Evolutionary conservation across 352 stramenopile genomes (phyloP).

Genomic region (Globisporangium nunn): DNA sequence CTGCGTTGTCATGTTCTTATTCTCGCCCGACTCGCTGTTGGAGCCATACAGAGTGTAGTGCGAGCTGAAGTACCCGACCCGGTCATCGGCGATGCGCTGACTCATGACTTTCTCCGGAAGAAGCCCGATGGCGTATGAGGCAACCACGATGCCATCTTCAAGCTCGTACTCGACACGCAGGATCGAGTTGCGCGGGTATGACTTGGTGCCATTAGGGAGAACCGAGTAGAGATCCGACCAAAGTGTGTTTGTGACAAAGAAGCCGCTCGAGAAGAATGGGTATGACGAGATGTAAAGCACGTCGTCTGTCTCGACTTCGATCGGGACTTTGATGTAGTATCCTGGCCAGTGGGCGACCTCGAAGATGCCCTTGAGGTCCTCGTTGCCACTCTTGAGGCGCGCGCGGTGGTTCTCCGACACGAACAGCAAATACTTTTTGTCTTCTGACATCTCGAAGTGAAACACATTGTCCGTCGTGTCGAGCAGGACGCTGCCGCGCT

Average conservation of each 20-base stretch:
- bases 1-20: constrained; percentile 1
- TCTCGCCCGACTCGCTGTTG: constrained; percentile 17
- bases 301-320: constrained; percentile 54
- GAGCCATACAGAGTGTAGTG: constrained; percentile 50
- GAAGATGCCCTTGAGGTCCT: constrained; percentile 49
- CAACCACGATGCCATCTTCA: constrained; percentile 33
- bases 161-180: constrained; percentile 75
- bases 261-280: constrained; percentile 57
- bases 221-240: constrained; percentile 30
- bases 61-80: constrained; percentile 75
- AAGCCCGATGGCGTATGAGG: constrained; percentile 69
- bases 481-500: constrained; percentile 47
- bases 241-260: constrained; percentile 59
- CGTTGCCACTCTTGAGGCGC: constrained; percentile 21
- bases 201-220: constrained; percentile 16
- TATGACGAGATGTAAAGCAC: constrained; percentile 43
- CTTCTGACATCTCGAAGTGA: constrained; percentile 49
- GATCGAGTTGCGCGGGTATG: constrained; percentile 64
- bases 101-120: constrained; percentile 53
- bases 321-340: constrained; percentile 41
- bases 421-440: constrained; percentile 31
- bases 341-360: constrained; percentile 62
- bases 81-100: constrained; percentile 59
- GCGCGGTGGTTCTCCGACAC: constrained; percentile 55
- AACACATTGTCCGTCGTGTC: constrained; percentile 59